phyloP scores from a whole-genome alignment of 305 asterid genomes.

The Fraxinus xanthoxyloides region DNA sequence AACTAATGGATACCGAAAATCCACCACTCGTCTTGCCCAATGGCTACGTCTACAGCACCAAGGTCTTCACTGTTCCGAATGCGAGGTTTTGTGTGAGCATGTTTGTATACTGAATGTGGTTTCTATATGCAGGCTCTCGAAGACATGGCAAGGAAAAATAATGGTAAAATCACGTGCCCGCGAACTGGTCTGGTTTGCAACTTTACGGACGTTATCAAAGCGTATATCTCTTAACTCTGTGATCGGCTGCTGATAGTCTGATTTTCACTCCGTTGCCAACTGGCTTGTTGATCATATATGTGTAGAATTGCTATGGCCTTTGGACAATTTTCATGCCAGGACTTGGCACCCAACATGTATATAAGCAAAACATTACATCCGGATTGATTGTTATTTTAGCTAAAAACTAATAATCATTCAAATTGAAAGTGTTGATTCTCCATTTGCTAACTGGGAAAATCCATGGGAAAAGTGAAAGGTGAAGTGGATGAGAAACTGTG shows the following conservation, averaged over 20 bases:
- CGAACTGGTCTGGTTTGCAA: slow-evolving; percentile 63
- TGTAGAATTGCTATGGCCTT: slow-evolving; percentile 12
- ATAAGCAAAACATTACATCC: slow-evolving; percentile 22
- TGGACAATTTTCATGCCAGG: background rate
- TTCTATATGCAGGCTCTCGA: slow-evolving; percentile 67
- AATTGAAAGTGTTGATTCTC: background rate
- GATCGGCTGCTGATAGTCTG: slow-evolving; percentile 6
- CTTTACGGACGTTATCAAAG: slow-evolving; percentile 71
- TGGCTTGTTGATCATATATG: slow-evolving; percentile 15
- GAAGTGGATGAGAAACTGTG: background rate
- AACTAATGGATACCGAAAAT: slow-evolving; percentile 91
- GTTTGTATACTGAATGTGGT: slow-evolving; percentile 2
- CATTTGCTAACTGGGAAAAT: slow-evolving; percentile 7
- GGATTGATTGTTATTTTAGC: slow-evolving; percentile 17
- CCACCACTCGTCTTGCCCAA: slow-evolving; percentile 98
- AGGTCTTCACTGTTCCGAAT: slow-evolving; percentile 44
- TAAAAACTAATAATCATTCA: slow-evolving; percentile 2
- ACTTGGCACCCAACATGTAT: slow-evolving; percentile 24
- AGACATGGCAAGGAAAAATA: slow-evolving; percentile 79
- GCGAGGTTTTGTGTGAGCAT: background rate
- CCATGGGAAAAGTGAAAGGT: background rate
- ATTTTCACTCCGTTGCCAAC: slow-evolving; percentile 4
- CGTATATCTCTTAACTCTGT: slow-evolving; percentile 60
- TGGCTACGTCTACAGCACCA: slow-evolving; percentile 96
- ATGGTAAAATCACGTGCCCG: slow-evolving; percentile 85